Evolutionary conservation across 2,329 filamentous ascomycete species (phyloP).

Genomic region (Aspergillus hortae): DNA sequence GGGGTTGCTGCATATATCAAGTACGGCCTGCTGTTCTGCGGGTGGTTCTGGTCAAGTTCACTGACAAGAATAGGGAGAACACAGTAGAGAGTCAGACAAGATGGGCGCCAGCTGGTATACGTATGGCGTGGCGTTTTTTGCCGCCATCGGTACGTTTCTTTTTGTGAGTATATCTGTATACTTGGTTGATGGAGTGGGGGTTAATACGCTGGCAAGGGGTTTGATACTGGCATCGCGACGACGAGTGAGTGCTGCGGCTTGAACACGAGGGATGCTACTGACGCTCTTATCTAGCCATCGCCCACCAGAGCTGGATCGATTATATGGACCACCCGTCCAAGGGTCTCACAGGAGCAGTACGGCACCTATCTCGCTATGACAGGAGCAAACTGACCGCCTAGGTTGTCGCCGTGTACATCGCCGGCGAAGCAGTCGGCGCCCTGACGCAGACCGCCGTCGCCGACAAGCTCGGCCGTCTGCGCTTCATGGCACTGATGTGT

Average conservation of each 20-base stretch:
- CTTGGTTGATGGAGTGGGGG: not conserved
- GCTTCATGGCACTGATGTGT: constrained; percentile 55
- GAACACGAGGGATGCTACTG: not conserved
- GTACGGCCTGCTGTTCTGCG: not conserved
- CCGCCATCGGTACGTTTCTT: constrained; percentile 57
- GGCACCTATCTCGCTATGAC: constrained; percentile 2
- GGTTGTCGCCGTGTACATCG: constrained; percentile 58
- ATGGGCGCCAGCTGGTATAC: constrained; percentile 38
- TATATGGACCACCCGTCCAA: constrained; percentile 57
- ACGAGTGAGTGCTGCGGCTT: constrained; percentile 43
- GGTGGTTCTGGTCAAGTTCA: not conserved
- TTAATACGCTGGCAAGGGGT: constrained; percentile 41
- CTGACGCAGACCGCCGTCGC: constrained; percentile 52
- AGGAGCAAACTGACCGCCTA: constrained; percentile 11
- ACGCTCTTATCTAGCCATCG: constrained; percentile 45
- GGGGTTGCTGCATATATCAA: not conserved
- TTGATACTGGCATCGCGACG: constrained; percentile 59
- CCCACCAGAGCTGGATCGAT: constrained; percentile 57
- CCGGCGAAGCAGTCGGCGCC: constrained; percentile 56
- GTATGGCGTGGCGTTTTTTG: constrained; percentile 53
- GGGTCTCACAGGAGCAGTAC: constrained; percentile 53
- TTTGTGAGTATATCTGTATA: constrained; percentile 43
- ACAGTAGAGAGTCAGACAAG: not conserved
- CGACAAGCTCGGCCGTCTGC: constrained; percentile 52
- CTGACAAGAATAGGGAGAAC: not conserved